Evolutionary conservation across 768 basidiomycete species (phyloP).

Genomic region (Boletus vinaceobasis): DNA sequence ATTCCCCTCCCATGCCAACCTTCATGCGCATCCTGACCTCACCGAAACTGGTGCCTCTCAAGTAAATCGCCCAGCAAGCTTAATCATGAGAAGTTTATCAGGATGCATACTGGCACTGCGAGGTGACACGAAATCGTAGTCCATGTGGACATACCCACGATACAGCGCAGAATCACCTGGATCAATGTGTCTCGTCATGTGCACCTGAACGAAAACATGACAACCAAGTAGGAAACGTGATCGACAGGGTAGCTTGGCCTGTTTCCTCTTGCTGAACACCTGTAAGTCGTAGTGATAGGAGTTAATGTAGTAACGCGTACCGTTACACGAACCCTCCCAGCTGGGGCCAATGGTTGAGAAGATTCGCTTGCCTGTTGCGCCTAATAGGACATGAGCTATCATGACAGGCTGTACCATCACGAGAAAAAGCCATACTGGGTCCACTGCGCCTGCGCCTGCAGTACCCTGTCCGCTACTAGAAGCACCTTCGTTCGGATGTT

Average conservation of each 20-base stretch:
- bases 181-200: background rate
- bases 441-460: background rate
- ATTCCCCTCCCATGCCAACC: background rate
- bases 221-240: background rate
- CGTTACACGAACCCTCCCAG: background rate
- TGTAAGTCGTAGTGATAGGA: background rate
- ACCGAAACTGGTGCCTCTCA: background rate
- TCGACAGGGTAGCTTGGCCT: background rate
- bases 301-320: background rate
- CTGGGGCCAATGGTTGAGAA: background rate
- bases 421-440: background rate
- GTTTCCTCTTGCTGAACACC: background rate
- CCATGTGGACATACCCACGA: too few relatives aligned
- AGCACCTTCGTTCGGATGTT: background rate
- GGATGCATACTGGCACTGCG: too few relatives aligned
- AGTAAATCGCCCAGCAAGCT: background rate
- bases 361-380: background rate
- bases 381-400: background rate
- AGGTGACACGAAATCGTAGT: background rate
- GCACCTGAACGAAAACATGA: background rate
- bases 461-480: background rate
- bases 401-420: background rate
- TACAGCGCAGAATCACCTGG: background rate
- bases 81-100: background rate
- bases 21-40: background rate